Evolutionary conservation across 2,329 filamentous ascomycete genomes (phyloP).

Genomic region (Pseudocercospora eumusae): DNA sequence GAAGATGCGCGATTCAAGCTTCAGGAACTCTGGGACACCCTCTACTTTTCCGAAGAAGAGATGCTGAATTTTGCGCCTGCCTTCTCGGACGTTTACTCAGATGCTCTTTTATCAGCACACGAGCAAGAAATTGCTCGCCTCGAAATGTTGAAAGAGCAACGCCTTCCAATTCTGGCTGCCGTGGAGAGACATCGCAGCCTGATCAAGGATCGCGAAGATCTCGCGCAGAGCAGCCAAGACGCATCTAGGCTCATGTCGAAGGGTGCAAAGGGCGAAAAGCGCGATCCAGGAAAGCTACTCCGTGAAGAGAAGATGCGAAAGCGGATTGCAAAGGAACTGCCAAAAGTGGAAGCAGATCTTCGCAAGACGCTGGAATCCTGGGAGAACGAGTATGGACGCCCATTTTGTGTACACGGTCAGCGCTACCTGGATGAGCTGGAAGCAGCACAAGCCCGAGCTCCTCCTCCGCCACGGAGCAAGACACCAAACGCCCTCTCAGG

Average conservation of each 20-base stretch:
- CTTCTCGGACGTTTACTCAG: constrained; percentile 89
- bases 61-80: constrained; percentile 98
- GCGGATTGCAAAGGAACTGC: constrained; percentile 91
- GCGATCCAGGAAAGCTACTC: constrained; percentile 89
- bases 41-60: constrained; percentile 96
- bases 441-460: constrained; percentile 58
- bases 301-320: constrained; percentile 99
- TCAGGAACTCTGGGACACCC: constrained; percentile 89
- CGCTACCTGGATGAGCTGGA: constrained; percentile 87
- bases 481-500: constrained; percentile 57
- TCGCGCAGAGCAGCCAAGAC: constrained; percentile 89
- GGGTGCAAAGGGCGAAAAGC: constrained; percentile 87
- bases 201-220: constrained; percentile 80
- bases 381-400: constrained; percentile 91
- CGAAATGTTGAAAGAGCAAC: constrained; percentile 80
- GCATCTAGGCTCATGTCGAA: constrained; percentile 89
- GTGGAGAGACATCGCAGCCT: constrained; percentile 82
- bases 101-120: constrained; percentile 90
- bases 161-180: constrained; percentile 76
- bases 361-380: constrained; percentile 78
- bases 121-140: constrained; percentile 85
- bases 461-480: constrained; percentile 60
- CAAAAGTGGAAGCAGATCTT: constrained; percentile 85
- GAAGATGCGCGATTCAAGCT: constrained; percentile 89
- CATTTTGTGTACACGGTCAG: constrained; percentile 90